Base-by-base conservation (phyloP, 1,284 basidiomycete species). In the Fistulina hepatica region DNA sequence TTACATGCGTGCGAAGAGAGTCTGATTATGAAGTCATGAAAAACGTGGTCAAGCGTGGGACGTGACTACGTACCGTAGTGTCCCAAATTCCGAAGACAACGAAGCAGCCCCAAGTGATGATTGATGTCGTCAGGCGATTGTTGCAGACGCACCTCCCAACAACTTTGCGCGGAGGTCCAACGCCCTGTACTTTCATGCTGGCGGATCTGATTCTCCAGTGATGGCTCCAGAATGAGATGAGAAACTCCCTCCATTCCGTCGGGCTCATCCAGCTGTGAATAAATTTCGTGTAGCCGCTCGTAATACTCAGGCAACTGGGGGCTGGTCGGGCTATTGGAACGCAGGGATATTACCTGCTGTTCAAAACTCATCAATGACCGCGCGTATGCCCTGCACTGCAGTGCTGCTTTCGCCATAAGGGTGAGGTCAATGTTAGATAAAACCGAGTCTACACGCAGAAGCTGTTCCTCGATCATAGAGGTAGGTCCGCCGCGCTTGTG, bases 221-320 rank as follows among this genome's bases (percentile, higher is more conserved):
- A 88, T 0, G 95, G 95, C 0, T 85, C 77, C 10, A 97, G 65
- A 41, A 99, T 88, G 44, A 83, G 64, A 1, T 86, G 81, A 0
- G 95, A 97, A 19, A 98, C 76, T 1, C 95, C 95, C 60, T 97
- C 93, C 95, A 99, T 99, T 9, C 95, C 95, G 59, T 99, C 95
- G 0, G 95, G 95, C 55, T 99, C 93, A 54, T 99, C 93, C 4
- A 99, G 69, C 41, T 89, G 75, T 10, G 95, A 85, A 56, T 99
- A 99, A 45, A 98, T 95, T 55, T 95, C 81, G 53, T 99, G 95
- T 25, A 98, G 64, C 21, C 80, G 76, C 53, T 98, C 95, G 53
- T 91, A 97, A 56, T 91, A 83, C 1, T 63, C 65, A 37, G 90
- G 77, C 2, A 92, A 63, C 15, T 83, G 72, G 11, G 59, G 60